phyloP scores from a whole-genome alignment of 148 eudicot species.

The Spergularia marina region DNA sequence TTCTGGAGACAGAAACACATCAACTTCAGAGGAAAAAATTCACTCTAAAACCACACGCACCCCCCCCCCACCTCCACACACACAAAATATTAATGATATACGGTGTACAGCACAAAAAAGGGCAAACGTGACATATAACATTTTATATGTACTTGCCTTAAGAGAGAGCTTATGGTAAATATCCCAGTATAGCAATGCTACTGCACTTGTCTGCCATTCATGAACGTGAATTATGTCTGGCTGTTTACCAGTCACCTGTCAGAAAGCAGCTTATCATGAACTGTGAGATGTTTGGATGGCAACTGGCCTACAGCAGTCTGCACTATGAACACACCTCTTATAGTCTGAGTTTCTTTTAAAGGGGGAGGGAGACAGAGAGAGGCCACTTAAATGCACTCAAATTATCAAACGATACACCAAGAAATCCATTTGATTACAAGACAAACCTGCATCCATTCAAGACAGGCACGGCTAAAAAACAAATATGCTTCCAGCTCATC shows the following conservation, averaged over 20 bases:
- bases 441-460: constrained; percentile 90
- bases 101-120: neutral
- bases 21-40: constrained; percentile 17
- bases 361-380: neutral
- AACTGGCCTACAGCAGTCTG: neutral
- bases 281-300: neutral
- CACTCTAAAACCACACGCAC: too few species aligned
- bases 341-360: neutral
- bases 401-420: neutral
- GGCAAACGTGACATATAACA: neutral
- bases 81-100: too few species aligned
- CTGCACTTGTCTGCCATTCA: constrained; percentile 84
- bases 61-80: too few species aligned
- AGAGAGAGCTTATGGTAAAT: constrained; percentile 77
- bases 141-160: constrained; percentile 43
- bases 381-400: neutral
- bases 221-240: constrained; percentile 91
- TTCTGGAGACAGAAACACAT: constrained; percentile 44
- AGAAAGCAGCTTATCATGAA: constrained; percentile 7
- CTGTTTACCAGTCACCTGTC: constrained; percentile 63
- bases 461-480: constrained; percentile 88
- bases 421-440: neutral
- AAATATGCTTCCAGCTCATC: constrained; percentile 81
- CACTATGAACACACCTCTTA: neutral
- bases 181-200: constrained; percentile 85